Conservation (phyloP, 768 basidiomycete genomes). For the Terana coerulea region DNA sequence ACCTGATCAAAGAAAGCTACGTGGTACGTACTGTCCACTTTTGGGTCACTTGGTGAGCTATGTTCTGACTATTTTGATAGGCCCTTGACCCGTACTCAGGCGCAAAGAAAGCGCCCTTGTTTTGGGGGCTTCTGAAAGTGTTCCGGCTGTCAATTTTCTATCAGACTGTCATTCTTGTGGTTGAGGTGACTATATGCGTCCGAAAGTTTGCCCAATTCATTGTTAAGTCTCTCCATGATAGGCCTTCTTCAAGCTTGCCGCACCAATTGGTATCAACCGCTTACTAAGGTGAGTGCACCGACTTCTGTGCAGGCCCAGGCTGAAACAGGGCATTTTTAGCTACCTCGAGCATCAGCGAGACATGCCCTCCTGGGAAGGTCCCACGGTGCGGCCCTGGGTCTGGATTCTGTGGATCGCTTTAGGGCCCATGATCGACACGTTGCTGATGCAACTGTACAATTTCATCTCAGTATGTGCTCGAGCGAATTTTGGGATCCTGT, state of each 20-base stretch:
- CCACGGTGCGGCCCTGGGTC: conserved; percentile 59
- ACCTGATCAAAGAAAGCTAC: conserved; percentile 21
- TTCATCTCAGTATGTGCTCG: conserved; percentile 28
- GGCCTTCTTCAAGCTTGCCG: conserved; percentile 11
- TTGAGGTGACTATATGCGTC: background rate
- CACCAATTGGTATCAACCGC: conserved; percentile 33
- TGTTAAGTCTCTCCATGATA: background rate
- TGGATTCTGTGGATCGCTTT: conserved; percentile 56
- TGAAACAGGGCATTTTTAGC: conserved; percentile 23
- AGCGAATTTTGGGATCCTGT: background rate
- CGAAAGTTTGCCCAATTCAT: too few relatives aligned
- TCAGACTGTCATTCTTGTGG: background rate
- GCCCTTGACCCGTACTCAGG: conserved; percentile 12
- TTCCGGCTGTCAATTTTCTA: background rate
- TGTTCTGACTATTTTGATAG: conserved; percentile 1
- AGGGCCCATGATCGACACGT: conserved; percentile 40
- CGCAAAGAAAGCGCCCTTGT: conserved; percentile 5
- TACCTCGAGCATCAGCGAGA: conserved; percentile 54
- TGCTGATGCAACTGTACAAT: conserved; percentile 52
- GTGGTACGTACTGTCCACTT: conserved; percentile 19
- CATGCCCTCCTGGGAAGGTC: conserved; percentile 22
- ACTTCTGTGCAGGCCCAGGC: background rate
- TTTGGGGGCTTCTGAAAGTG: background rate
- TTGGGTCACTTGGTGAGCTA: background rate
- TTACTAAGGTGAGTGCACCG: conserved; percentile 27